Base-by-base conservation (phyloP, 2,329 filamentous ascomycete genomes). In the Fusarium dimerum region DNA sequence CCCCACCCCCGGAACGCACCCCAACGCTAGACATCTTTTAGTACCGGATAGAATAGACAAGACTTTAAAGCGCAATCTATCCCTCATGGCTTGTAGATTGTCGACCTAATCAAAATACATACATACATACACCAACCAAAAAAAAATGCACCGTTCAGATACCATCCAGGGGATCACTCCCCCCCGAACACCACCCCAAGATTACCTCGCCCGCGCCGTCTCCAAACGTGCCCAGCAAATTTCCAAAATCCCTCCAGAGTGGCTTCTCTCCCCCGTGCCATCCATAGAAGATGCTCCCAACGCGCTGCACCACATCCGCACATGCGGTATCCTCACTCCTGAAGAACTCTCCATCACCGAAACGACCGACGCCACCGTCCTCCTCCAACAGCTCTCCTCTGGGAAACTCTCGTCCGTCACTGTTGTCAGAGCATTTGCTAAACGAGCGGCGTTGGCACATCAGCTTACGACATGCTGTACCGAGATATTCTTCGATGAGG, bases 401-500 rank as follows among this genome's bases (percentile, higher is more conserved):
- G 51, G 56, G 2, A 17, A 55, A 3, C 48, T 66, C 7, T 61
- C 65, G 1, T 59, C 65, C 1, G 52, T 62, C 16, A 60, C 63
- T 17, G 65, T 68, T 1, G 56, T 60, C 1, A 48, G 61, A 12
- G 65, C 65, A 1, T 67, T 68, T 18, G 61, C 59, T 39, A 66
- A 68, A 43, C 56, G 61, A 38, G 66, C 65, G 1, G 66, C 66
- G 40, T 39, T 68, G 8, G 64, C 64, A 1, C 66, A 68, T 39
- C 66, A 67, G 45, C 47, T 66, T 43, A 72, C 71, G 8, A 73
- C 74, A 47, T 77, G 72, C 45, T 60, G 76, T 26, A 75, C 72
- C 1, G 79, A 82, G 52, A 73, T 82, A 2, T 76, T 81, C 53
- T 81, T 83, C 59, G 66, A 73, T 1, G 66, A 73, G 20, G 81